Evolutionary conservation across 768 basidiomycete species (phyloP).

Genomic region (Termitomyces sp.): DNA sequence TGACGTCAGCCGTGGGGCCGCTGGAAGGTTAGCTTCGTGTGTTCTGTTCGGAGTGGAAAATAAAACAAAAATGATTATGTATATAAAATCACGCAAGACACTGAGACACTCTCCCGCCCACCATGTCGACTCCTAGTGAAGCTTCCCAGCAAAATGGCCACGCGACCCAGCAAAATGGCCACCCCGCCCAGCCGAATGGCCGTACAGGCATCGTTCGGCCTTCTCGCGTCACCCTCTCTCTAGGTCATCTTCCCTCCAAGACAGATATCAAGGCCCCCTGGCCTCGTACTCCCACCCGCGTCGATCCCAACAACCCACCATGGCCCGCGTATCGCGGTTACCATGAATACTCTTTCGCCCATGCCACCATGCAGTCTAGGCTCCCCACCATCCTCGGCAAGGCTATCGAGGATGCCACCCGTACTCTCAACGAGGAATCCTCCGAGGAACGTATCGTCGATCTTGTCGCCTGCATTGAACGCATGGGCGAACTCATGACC

Average conservation of each 20-base stretch:
- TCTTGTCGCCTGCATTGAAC: constrained; percentile 79
- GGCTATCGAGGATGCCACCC: constrained; percentile 87
- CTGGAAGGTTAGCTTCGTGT: background rate
- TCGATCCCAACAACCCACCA: constrained; percentile 82
- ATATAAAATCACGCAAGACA: background rate
- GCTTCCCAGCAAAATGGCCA: background rate
- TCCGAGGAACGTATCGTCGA: constrained; percentile 83
- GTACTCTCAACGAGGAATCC: constrained; percentile 84
- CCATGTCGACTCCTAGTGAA: constrained; percentile 8
- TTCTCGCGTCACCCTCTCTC: constrained; percentile 63
- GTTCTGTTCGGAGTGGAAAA: background rate
- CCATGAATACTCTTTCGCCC: constrained; percentile 78
- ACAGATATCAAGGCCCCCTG: constrained; percentile 68
- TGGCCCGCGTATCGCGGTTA: constrained; percentile 82
- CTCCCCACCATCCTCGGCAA: constrained; percentile 95
- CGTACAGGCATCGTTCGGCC: constrained; percentile 24
- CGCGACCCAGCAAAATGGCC: background rate
- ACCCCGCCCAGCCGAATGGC: background rate
- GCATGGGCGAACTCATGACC: constrained; percentile 87
- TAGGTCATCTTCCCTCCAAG: constrained; percentile 73
- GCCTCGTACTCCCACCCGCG: constrained; percentile 73
- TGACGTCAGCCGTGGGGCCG: constrained; percentile 12
- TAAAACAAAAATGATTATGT: background rate
- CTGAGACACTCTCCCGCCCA: constrained; percentile 4
- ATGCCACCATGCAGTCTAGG: constrained; percentile 95